These are phyloP conservation scores for Trametes sanguinea DNA, from an alignment of 768 basidiomycete species.

Conservation along the genomic window DNA sequence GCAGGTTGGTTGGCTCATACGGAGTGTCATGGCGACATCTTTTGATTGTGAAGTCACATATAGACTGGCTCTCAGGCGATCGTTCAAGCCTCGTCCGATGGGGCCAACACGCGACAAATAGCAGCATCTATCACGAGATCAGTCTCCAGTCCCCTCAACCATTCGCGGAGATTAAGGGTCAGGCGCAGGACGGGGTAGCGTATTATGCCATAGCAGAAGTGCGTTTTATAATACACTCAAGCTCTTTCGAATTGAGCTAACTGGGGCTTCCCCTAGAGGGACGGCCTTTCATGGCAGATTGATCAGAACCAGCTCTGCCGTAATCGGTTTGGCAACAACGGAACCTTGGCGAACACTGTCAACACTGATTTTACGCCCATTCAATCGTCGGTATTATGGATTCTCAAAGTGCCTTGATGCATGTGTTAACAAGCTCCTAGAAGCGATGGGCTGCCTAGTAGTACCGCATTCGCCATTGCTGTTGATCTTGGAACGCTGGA, in stretches of 20 bases:
- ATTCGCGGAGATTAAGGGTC: conserved; percentile 8
- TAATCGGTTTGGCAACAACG: no score
- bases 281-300: conserved; percentile 15
- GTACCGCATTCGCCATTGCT: conserved; percentile 31
- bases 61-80: conserved; percentile 23
- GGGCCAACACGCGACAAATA: conserved; percentile 7
- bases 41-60: fast-evolving
- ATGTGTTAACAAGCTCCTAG: no score
- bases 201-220: conserved; percentile 21
- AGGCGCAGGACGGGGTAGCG: conserved; percentile 18
- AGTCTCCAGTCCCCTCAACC: conserved; percentile 2
- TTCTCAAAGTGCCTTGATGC: no score
- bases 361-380: no score
- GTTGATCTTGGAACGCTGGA: conserved; percentile 31
- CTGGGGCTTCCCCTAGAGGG: neutral
- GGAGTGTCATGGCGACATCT: no score
- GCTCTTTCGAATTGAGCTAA: neutral
- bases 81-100: conserved; percentile 2
- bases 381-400: no score
- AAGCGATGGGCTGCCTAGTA: no score
- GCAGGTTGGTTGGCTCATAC: conserved; percentile 28
- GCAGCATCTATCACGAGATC: conserved; percentile 19
- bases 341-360: no score
- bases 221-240: no score
- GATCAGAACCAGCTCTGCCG: no score